Percentiles rank a stretch among this genome's conserved stretches.
These are phyloP conservation scores for Phytophthora crassamura DNA, from an alignment of 352 stramenopile species.

Conservation along the genomic window DNA sequence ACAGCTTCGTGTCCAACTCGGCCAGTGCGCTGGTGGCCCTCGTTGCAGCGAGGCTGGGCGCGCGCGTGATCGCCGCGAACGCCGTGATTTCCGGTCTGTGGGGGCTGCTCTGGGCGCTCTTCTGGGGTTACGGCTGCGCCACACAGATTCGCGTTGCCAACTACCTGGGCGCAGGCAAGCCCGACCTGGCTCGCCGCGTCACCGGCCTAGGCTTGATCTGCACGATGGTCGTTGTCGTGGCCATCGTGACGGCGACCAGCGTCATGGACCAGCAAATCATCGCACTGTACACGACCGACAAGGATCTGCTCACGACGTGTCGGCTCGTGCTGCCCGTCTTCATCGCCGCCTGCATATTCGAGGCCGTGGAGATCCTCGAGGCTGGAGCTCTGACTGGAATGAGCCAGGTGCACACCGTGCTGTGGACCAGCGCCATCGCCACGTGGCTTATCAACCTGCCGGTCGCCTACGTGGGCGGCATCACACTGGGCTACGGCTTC, in stretches of 20 bases:
- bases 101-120: constrained; percentile 75
- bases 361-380: constrained; percentile 70
- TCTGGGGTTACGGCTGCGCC: constrained; percentile 83
- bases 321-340: constrained; percentile 67
- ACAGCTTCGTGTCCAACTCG: constrained; percentile 79
- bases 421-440: constrained; percentile 65
- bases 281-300: constrained; percentile 66
- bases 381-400: constrained; percentile 71
- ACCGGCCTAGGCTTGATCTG: constrained; percentile 63
- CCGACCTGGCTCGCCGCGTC: constrained; percentile 55
- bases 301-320: constrained; percentile 54
- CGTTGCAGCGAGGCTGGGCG: constrained; percentile 67
- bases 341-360: constrained; percentile 61
- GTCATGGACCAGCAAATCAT: constrained; percentile 58
- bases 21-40: constrained; percentile 72
- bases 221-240: constrained; percentile 52
- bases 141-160: constrained; percentile 83
- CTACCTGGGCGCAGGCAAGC: constrained; percentile 70
- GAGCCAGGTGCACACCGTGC: constrained; percentile 71
- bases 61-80: constrained; percentile 69
- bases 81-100: constrained; percentile 76
- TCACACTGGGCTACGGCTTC: constrained; percentile 66
- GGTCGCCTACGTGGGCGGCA: constrained; percentile 53
- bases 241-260: constrained; percentile 56
- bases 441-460: constrained; percentile 77